These are phyloP conservation scores for Multifurca ochricompacta DNA, from an alignment of 768 basidiomycete species.

Conservation along the genomic window DNA sequence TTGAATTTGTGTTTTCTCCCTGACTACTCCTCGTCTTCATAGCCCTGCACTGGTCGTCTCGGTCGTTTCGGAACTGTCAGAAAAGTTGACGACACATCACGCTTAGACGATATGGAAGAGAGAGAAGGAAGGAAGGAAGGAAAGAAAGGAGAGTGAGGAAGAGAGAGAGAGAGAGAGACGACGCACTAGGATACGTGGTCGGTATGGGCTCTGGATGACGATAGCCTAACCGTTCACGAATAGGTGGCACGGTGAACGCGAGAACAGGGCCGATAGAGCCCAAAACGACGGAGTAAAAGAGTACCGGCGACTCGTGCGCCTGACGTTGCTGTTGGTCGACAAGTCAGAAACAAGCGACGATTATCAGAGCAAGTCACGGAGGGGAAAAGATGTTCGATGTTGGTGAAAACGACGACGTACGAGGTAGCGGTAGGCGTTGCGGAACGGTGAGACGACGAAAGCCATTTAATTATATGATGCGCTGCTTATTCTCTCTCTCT, in stretches of 20 bases:
- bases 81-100: too few species aligned
- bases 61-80: conserved; percentile 60
- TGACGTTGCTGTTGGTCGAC: conserved; percentile 60
- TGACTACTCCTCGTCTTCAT: conserved; percentile 59
- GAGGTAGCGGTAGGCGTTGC: conserved; percentile 40
- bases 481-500: too few species aligned
- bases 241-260: conserved; percentile 67
- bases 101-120: too few species aligned
- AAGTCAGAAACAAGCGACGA: not conserved
- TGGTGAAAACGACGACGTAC: too few species aligned
- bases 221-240: conserved; percentile 69
- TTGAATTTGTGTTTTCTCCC: too few species aligned
- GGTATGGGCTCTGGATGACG: conserved; percentile 62
- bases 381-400: not conserved
- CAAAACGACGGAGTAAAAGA: conserved; percentile 79
- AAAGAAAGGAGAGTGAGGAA: not conserved
- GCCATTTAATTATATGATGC: too few species aligned
- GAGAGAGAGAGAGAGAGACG: conserved; percentile 23
- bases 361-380: not conserved
- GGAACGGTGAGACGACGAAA: conserved; percentile 39
- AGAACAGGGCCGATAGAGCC: conserved; percentile 71
- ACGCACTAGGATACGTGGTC: conserved; percentile 73
- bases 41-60: conserved; percentile 61
- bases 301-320: conserved; percentile 84
- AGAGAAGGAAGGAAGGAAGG: too few species aligned